phyloP scores from a whole-genome alignment of 768 basidiomycete species.

The Phanerochaete sordida region DNA sequence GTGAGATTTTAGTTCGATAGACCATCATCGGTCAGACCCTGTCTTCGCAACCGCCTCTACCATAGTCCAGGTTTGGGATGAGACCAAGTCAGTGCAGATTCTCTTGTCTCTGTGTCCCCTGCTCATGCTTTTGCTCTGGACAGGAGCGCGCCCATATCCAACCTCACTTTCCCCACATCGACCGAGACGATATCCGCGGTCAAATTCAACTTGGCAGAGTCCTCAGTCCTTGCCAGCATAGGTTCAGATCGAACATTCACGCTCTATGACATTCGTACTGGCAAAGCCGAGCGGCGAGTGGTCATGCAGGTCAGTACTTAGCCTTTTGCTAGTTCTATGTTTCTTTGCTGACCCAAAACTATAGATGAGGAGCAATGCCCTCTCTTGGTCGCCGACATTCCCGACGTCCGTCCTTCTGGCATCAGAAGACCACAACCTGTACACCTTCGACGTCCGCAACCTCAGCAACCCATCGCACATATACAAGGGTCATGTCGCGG shows the following conservation, averaged over 20 bases:
- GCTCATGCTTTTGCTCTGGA: too few species aligned
- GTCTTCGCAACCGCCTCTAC: slow-evolving; percentile 93
- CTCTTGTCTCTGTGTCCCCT: too few species aligned
- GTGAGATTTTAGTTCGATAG: slow-evolving; percentile 64
- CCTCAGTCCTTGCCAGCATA: slow-evolving; percentile 90
- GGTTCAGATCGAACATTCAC: slow-evolving; percentile 96
- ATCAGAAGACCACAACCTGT: slow-evolving; percentile 98
- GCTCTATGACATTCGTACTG: slow-evolving; percentile 93
- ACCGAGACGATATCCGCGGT: slow-evolving; percentile 87
- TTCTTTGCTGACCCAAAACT: slow-evolving; percentile 2
- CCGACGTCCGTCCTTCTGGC: slow-evolving; percentile 89
- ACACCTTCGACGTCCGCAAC: slow-evolving; percentile 94
- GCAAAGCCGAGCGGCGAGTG: slow-evolving; percentile 89
- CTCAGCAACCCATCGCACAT: slow-evolving; percentile 82
- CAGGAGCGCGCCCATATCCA: slow-evolving; percentile 82
- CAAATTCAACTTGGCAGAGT: slow-evolving; percentile 91
- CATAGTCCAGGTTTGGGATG: slow-evolving; percentile 96
- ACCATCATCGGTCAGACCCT: slow-evolving; percentile 88
- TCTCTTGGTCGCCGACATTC: slow-evolving; percentile 95
- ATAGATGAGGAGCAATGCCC: slow-evolving; percentile 83
- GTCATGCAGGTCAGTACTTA: slow-evolving; percentile 74
- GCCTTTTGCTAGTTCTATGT: neutral
- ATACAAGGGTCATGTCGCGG: slow-evolving; percentile 96
- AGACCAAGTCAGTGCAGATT: slow-evolving; percentile 68
- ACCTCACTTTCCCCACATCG: slow-evolving; percentile 82